Evolutionary conservation across 2,329 filamentous ascomycete genomes (phyloP), one percentile per base, ranked within the genome.

Genomic region (Trichophyton benhamiae): DNA sequence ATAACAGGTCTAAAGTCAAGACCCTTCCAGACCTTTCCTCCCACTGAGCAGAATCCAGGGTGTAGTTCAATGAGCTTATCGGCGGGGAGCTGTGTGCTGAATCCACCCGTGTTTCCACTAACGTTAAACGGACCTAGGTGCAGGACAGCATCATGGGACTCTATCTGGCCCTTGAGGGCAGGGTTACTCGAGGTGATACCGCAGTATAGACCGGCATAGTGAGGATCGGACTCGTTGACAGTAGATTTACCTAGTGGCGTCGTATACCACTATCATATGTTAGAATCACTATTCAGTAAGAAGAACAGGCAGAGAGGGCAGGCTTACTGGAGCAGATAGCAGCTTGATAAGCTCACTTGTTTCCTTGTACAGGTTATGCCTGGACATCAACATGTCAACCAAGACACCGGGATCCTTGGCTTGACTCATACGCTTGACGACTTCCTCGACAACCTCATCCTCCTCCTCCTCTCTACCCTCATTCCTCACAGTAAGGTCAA

Each of bases 1-100:
- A 65, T 53, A 20, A 65, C 60, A 27, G 63, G 63, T 36, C 62
- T 60, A 41, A 65, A 65, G 46, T 63, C 60, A 20, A 65, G 62
- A 20, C 57, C 62, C 38, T 65, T 42, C 62, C 62, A 65, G 46
- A 61, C 53, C 57, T 62, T 65, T 8, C 25, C 53, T 57, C 62
- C 62, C 61, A 63, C 36, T 3, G 63, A 63, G 52, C 62, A 63
- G 52, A 63, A 65, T 20, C 33, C 57, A 4, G 63, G 58, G 25
- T 65, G 63, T 8, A 65, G 42, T 41, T 63, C 58, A 20, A 65
- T 63, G 13, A 63, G 22, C 30, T 57, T 62, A 30, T 65, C 60
- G n/a, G 46, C 55, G 3, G 62, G 53, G 4, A 65, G 58, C 13
- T 62, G 30, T n/a, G 58, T 57, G n/a, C 61, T 63, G 52, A 65